phyloP scores from a whole-genome alignment of 163 green algal species.

The Chloromonas sp. region DNA sequence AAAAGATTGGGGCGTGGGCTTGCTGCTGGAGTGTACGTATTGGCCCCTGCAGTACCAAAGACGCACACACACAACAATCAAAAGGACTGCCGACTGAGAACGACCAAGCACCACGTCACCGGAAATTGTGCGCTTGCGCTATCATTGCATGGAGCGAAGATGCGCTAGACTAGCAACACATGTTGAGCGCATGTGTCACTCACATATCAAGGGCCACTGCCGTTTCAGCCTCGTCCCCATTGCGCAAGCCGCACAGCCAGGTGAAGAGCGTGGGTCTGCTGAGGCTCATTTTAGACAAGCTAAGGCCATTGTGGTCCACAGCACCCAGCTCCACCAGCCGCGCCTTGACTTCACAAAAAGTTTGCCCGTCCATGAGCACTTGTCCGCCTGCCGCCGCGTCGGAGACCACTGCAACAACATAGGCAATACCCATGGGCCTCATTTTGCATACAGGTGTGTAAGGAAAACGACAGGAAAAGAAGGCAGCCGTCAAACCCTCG shows the following conservation, averaged over 20 bases:
- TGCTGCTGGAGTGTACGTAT: background rate
- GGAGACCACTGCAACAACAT: constrained; percentile 29
- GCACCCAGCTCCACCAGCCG: constrained; percentile 39
- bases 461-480: no score
- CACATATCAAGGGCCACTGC: constrained; percentile 47
- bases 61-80: no score
- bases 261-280: constrained; percentile 6
- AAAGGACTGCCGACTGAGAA: no score
- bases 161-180: background rate
- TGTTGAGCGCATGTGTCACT: background rate
- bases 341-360: constrained; percentile 40
- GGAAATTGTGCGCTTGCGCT: background rate
- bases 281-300: constrained; percentile 31
- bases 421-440: background rate
- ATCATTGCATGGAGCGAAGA: background rate
- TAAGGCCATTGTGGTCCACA: constrained; percentile 42
- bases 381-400: constrained; percentile 45
- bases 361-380: constrained; percentile 39
- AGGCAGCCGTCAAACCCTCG: no score
- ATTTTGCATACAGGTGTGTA: no score
- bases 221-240: constrained; percentile 14
- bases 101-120: no score
- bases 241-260: background rate
- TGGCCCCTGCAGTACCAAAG: background rate
- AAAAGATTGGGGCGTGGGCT: background rate